These are phyloP conservation scores for Aureobasidium leucospermi DNA, from an alignment of 2,329 filamentous ascomycete species.

Conservation along the genomic window DNA sequence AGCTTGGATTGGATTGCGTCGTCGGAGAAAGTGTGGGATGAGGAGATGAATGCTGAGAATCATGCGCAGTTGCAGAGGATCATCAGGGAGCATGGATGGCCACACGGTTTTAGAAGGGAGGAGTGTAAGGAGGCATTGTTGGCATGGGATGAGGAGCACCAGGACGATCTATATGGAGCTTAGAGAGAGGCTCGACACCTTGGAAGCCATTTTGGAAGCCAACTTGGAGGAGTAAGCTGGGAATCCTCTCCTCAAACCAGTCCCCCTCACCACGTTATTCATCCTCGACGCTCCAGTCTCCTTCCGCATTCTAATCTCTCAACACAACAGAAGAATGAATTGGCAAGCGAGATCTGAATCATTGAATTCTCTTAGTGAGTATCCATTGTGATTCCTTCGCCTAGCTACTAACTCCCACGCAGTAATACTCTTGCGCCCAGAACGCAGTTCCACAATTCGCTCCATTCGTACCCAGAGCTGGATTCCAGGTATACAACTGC, in stretches of 20 bases:
- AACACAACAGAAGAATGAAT: too few relatives aligned
- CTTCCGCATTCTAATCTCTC: too few relatives aligned
- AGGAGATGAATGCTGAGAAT: background rate
- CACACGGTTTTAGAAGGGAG: background rate
- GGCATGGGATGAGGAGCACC: background rate
- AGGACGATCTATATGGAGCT: background rate
- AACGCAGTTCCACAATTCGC: slow-evolving; percentile 17
- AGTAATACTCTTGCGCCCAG: slow-evolving; percentile 16
- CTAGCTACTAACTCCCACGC: background rate
- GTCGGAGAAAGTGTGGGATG: background rate
- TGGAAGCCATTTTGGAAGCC: too few relatives aligned
- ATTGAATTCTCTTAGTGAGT: too few relatives aligned
- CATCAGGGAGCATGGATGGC: background rate
- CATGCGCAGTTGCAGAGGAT: background rate
- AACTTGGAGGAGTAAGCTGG: too few relatives aligned
- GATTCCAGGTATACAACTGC: slow-evolving; percentile 18
- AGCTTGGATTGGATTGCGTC: background rate
- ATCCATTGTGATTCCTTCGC: too few relatives aligned
- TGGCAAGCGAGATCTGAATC: too few relatives aligned
- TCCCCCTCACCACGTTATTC: too few relatives aligned
- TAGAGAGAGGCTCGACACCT: background rate
- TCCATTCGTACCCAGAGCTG: slow-evolving; percentile 16
- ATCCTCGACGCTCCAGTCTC: too few relatives aligned
- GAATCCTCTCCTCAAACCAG: too few relatives aligned
- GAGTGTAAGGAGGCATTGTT: background rate